Conservation (phyloP, 2,329 filamentous ascomycete species). For the Chaetomium sp. region DNA sequence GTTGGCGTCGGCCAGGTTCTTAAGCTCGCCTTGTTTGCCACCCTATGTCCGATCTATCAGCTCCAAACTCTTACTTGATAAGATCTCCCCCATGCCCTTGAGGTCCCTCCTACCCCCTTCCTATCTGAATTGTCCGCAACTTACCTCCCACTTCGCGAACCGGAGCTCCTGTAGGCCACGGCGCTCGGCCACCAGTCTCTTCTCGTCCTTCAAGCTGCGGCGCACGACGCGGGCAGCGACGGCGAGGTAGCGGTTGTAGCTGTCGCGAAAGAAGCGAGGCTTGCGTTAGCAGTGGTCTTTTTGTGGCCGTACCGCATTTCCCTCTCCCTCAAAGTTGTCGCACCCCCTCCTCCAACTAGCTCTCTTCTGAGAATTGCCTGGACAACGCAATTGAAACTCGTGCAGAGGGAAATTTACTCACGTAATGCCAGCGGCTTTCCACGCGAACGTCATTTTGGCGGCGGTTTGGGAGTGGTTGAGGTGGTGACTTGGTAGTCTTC, state of each 20-base stretch:
- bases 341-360: conserved; percentile 7
- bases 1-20: conserved; percentile 60
- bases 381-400: background rate
- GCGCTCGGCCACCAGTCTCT: conserved; percentile 79
- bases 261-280: conserved; percentile 33
- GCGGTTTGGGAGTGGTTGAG: conserved; percentile 16
- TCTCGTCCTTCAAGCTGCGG: conserved; percentile 93
- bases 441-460: conserved; percentile 88
- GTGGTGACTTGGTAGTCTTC: conserved; percentile 26
- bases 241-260: conserved; percentile 99
- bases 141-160: conserved; percentile 94
- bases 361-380: background rate
- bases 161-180: conserved; percentile 83
- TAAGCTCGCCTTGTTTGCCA: conserved; percentile 88
- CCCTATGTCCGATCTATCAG: conserved; percentile 52
- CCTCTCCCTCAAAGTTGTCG: background rate
- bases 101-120: background rate
- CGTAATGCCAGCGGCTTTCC: conserved; percentile 97
- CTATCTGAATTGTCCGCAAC: conserved; percentile 31
- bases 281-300: conserved; percentile 7
- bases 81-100: too few relatives aligned
- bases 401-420: conserved; percentile 45
- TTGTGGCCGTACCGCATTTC: background rate
- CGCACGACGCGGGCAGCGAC: conserved; percentile 92
- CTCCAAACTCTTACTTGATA: too few relatives aligned